Evolutionary conservation across 2,329 filamentous ascomycete species (phyloP).

Genomic region (Penicillium freii): DNA sequence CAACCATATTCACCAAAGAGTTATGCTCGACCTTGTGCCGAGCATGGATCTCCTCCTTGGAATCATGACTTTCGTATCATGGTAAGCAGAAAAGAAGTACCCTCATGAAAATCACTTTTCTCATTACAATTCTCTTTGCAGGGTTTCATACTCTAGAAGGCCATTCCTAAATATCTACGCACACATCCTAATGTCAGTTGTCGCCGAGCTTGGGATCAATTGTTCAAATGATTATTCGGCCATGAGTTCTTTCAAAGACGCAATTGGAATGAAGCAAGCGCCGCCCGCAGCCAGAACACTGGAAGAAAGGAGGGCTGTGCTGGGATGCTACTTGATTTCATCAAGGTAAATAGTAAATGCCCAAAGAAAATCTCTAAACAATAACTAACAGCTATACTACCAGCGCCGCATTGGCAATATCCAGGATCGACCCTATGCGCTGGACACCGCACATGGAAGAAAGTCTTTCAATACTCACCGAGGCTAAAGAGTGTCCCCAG

Average conservation of each 20-base stretch:
- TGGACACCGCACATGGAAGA: conserved; percentile 63
- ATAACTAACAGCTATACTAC: conserved; percentile 12
- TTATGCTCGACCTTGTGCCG: conserved; percentile 19
- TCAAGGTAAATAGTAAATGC: conserved; percentile 37
- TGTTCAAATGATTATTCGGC: conserved; percentile 12
- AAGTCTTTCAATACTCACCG: conserved; percentile 49
- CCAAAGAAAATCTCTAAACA: neutral
- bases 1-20: conserved; percentile 21
- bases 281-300: conserved; percentile 38
- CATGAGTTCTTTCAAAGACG: conserved; percentile 23
- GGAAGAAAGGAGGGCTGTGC: conserved; percentile 51
- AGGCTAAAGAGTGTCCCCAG: conserved; percentile 47
- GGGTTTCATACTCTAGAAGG: conserved; percentile 22
- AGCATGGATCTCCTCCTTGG: conserved; percentile 26
- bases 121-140: conserved; percentile 1
- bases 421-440: conserved; percentile 46
- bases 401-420: conserved; percentile 37
- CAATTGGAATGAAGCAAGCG: conserved; percentile 18
- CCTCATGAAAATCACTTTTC: neutral
- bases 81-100: conserved; percentile 10
- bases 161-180: conserved; percentile 22
- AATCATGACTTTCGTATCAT: conserved; percentile 22
- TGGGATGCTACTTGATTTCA: conserved; percentile 50
- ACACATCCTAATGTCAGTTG: conserved; percentile 26
- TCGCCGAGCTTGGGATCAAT: conserved; percentile 27